Evolutionary conservation across 371 early-diverging fungal genomes (phyloP).

Genomic region (Mucor circinelloides): DNA sequence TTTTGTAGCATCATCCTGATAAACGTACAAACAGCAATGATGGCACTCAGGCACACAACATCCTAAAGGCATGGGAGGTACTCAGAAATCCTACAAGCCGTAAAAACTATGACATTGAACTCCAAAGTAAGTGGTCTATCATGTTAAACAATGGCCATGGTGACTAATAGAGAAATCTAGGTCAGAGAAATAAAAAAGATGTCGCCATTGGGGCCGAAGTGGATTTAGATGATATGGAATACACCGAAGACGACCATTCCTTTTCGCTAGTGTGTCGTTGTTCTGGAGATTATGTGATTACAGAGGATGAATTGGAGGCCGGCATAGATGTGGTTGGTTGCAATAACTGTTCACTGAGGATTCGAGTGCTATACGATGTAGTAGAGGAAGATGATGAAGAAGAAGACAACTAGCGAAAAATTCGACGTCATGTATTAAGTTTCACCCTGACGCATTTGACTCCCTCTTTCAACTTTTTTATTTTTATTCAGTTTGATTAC

Average conservation of each 20-base stretch:
- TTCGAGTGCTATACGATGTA: conserved; percentile 57
- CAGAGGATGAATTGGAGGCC: conserved; percentile 54
- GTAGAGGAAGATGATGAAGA: conserved; percentile 40
- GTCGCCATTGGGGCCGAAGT: conserved; percentile 45
- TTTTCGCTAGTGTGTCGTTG: conserved; percentile 56
- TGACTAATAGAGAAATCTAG: neutral
- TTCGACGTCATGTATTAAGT: neutral
- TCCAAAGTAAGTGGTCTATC: conserved; percentile 32
- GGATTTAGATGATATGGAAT: conserved; percentile 51
- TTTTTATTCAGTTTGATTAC: neutral
- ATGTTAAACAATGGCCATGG: neutral
- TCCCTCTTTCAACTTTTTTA: neutral
- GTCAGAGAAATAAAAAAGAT: conserved; percentile 26
- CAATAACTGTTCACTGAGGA: conserved; percentile 54
- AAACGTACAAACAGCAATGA: conserved; percentile 22
- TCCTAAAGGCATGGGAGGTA: conserved; percentile 52
- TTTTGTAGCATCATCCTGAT: conserved; percentile 54
- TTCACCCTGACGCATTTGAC: neutral
- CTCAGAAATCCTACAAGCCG: conserved; percentile 37
- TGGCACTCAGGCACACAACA: conserved; percentile 29
- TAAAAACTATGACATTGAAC: conserved; percentile 42
- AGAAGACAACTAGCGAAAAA: neutral
- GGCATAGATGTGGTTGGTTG: conserved; percentile 55
- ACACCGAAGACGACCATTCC: conserved; percentile 24
- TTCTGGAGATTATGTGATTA: conserved; percentile 52